These are phyloP conservation scores for Colletotrichum navitas DNA, from an alignment of 2,329 filamentous ascomycete genomes.

Conservation along the genomic window DNA sequence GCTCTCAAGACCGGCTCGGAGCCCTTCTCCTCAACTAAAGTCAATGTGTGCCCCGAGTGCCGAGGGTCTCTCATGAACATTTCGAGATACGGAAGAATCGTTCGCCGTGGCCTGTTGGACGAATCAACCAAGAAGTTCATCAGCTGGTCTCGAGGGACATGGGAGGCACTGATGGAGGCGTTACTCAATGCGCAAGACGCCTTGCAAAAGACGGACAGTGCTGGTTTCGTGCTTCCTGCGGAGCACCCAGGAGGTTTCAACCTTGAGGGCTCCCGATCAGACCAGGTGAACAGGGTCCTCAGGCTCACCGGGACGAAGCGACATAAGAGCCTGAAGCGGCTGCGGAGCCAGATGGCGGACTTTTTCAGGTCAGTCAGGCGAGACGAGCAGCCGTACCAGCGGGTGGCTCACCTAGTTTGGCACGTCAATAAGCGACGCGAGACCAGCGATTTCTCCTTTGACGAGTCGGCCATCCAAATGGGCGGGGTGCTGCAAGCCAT, in stretches of 20 bases:
- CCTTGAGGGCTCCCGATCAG: background rate
- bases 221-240: background rate
- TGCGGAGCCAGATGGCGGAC: constrained; percentile 39
- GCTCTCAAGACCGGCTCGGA: constrained; percentile 53
- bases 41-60: constrained; percentile 70
- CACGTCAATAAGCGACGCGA: constrained; percentile 49
- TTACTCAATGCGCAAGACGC: constrained; percentile 46
- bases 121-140: constrained; percentile 75
- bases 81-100: constrained; percentile 71
- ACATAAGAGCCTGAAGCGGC: constrained; percentile 2
- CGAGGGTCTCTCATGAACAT: constrained; percentile 69
- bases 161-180: constrained; percentile 52
- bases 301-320: background rate
- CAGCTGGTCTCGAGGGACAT: constrained; percentile 59
- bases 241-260: background rate
- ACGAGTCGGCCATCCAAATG: constrained; percentile 53
- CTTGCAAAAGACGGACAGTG: constrained; percentile 7
- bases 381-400: constrained; percentile 64
- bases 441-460: constrained; percentile 51
- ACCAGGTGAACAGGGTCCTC: constrained; percentile 6
- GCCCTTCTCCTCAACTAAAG: constrained; percentile 63
- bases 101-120: constrained; percentile 71
- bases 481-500: constrained; percentile 56
- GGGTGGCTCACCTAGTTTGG: constrained; percentile 59
- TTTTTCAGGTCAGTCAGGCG: constrained; percentile 50